phyloP scores from a whole-genome alignment of 1,139 yeast species.

The Scheffersomyces quercinus region DNA sequence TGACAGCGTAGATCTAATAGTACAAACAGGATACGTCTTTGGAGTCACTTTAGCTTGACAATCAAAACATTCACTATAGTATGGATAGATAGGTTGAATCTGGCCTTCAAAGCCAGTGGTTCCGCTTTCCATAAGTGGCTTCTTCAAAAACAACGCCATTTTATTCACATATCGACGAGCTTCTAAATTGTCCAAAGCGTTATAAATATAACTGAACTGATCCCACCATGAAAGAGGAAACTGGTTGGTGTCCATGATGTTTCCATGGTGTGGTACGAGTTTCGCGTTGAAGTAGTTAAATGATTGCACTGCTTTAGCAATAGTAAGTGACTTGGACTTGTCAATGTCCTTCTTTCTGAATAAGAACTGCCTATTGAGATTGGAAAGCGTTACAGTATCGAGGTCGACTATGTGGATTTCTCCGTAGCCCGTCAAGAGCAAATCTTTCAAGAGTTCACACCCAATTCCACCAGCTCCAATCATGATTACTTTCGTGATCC shows the following conservation, averaged over 20 bases:
- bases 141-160: conserved; percentile 70
- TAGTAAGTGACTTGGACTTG: conserved; percentile 79
- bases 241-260: conserved; percentile 72
- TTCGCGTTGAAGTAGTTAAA: conserved; percentile 73
- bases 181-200: conserved; percentile 91
- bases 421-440: conserved; percentile 81
- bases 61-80: conserved; percentile 86
- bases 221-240: conserved; percentile 84
- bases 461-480: conserved; percentile 99
- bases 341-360: conserved; percentile 87
- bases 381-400: conserved; percentile 90
- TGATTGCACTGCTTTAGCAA: conserved; percentile 74
- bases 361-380: conserved; percentile 89
- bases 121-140: conserved; percentile 89
- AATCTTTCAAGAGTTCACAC: conserved; percentile 86
- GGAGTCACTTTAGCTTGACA: conserved; percentile 88
- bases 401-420: conserved; percentile 91
- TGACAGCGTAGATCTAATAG: conserved; percentile 94
- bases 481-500: conserved; percentile 63
- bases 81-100: conserved; percentile 86
- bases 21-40: conserved; percentile 91
- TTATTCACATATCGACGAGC: conserved; percentile 90
- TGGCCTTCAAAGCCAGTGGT: conserved; percentile 95
- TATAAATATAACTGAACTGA: conserved; percentile 76
- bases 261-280: conserved; percentile 80